Percentiles rank a stretch among this genome's conserved stretches.
Conservation (phyloP, 768 basidiomycete genomes). For the Tulasnella sp. region DNA sequence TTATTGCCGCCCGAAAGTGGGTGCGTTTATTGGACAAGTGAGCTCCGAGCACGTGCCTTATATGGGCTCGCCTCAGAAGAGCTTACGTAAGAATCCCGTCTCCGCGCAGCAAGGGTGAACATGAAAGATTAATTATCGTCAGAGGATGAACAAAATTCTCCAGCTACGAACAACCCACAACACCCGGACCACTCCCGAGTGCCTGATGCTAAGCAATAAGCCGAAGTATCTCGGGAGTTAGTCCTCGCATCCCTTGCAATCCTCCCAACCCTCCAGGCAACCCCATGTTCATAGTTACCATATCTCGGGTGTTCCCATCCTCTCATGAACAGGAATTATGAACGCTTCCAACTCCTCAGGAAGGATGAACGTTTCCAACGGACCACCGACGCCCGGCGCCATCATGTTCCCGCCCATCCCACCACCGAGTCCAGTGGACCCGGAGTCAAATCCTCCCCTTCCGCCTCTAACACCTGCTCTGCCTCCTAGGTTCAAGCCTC, state of each 20-base stretch:
- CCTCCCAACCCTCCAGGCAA: neutral
- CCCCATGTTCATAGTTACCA: neutral
- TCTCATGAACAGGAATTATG: no score
- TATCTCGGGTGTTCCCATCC: no score
- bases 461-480: slow-evolving; percentile 9
- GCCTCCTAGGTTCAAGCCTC: neutral
- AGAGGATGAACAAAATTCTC: neutral
- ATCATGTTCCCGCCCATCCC: slow-evolving; percentile 12
- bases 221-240: slow-evolving; percentile 16
- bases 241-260: neutral
- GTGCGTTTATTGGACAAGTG: no score
- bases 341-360: slow-evolving; percentile 16
- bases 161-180: neutral
- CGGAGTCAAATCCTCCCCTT: slow-evolving; percentile 3
- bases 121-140: no score
- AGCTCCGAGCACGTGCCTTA: no score
- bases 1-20: no score
- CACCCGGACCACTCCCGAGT: neutral
- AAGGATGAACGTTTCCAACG: neutral
- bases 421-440: neutral
- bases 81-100: no score
- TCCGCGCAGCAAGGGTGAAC: neutral
- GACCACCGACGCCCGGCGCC: neutral
- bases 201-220: neutral
- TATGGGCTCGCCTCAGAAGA: no score